Evolutionary conservation across 805 yeast species (phyloP), one percentile per base, ranked within the genome.

Genomic region (Zygoascus flipseniorum): DNA sequence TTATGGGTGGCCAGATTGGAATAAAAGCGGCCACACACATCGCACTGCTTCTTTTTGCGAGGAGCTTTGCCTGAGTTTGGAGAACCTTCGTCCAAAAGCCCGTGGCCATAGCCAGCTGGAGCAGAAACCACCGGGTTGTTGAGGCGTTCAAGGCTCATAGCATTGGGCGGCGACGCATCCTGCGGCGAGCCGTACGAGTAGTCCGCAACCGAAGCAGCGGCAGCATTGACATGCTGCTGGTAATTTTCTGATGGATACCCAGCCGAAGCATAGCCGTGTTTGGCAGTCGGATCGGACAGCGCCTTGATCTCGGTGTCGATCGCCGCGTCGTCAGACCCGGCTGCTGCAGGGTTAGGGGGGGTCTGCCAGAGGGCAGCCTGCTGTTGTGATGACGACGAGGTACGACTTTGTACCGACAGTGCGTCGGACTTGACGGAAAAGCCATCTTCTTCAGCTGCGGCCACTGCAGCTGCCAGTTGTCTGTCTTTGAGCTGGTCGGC

Each of bases 1-100:
- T 81, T 81, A 68, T 86, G 96, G 6, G 96, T 88, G 26, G 92
- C 87, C 60, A 89, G 72, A 65, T 89, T 89, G 53, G 88, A 80
- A 67, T 84, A 89, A 63, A 72, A 82, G 52, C 80, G 73, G 57
- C 74, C 76, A 65, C 93, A 85, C 52, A 79, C 80, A 0, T 86
- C 83, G 63, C 93, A 85, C 68, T 82, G 84, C 65, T 82, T 77
- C 75, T 82, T 84, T 68, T 78, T 80, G 52, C 88, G 56, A 10
- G 45, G 54, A 19, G 42, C 31, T n/a, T 32, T 18, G 32, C 20
- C 45, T 2, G 44, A 16, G 44, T 42, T 42, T 18, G 44, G 44
- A 5, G 20, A 18, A 13, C 13, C 20, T 11, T 14, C 18, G 26
- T 42, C 44, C 44, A 42, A 11, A 3, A 18, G 26, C 13, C 20